Base-by-base conservation (phyloP, 2,329 filamentous ascomycete species). In the Simplicillium aogashimaense region DNA sequence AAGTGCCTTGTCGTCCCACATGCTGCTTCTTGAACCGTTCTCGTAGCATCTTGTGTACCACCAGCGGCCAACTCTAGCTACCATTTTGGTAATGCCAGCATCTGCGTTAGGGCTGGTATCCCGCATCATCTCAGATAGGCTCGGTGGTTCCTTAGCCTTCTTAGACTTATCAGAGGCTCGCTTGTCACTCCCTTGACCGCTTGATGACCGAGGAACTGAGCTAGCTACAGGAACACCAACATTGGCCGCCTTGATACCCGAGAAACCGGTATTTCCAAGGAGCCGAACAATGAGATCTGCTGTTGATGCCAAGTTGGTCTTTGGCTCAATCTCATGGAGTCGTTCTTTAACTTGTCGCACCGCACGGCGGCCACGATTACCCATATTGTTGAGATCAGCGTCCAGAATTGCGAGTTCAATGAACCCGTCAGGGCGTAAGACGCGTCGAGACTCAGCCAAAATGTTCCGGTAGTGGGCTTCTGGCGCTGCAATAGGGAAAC, bases 31-130 rank as follows among this genome's bases (percentile, higher is more conserved):
- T 8, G 80, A 68, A 4, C 74, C 70, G 42, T 74, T 77, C 61
- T 95, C 90, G 58, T 95, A 97, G 66, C 90, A 95, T 39, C 84
- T 78, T 9, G 79, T 85, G 61, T 95, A 97, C 92, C 92, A 98
- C 87, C 90, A 97, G 34, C 92, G 76, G 2, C 88, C 90, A 10
- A 97, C 90, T 46, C 81, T 83, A 13, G 88, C 83, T 16, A 97
- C 88, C 72, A 94, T 94, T 54, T 86, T 89, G 12, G 87, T 86
- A 54, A 97, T 95, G 48, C 79, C 82, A 54, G 88, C 86, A 49
- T 95, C 87, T 16, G 83, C 82, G 12, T 74, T 67, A 1, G 77
- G 70, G n/a, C 76, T 74, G 29, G 80, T 72, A 47, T 86, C 81
- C 25, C 72, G 78, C 61, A 87, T 82, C 63, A 87, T 78, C 53